Percentiles rank a stretch among this genome's conserved stretches.
phyloP scores from a whole-genome alignment of 75 land plant species.

The Sequoiadendron giganteum region DNA sequence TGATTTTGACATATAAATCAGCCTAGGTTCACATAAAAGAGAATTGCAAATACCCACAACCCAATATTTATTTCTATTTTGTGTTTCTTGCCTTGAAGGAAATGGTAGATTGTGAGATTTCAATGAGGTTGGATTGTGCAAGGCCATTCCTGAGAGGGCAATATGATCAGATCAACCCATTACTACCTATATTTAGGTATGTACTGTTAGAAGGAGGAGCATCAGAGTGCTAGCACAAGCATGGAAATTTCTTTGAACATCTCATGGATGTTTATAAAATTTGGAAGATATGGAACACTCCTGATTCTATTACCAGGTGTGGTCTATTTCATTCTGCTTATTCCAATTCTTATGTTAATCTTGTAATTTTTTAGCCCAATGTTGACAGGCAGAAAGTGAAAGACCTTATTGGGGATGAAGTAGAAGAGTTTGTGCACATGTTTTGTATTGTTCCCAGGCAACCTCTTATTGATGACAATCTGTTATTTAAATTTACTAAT shows the following conservation, averaged over 20 bases:
- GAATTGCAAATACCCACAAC: not conserved
- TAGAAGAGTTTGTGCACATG: constrained; percentile 79
- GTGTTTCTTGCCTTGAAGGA: too few species aligned
- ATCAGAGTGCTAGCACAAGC: constrained; percentile 97
- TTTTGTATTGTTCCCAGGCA: constrained; percentile 88
- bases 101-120: not conserved
- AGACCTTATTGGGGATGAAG: constrained; percentile 56
- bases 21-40: too few species aligned
- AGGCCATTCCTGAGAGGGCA: constrained; percentile 79
- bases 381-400: constrained; percentile 45
- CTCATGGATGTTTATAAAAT: constrained; percentile 65
- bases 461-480: constrained; percentile 68
- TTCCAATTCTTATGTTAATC: constrained; percentile 94
- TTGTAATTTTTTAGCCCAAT: constrained; percentile 79
- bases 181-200: constrained; percentile 51
- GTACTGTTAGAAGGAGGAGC: constrained; percentile 67
- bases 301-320: constrained; percentile 34
- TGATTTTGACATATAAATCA: too few species aligned
- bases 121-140: constrained; percentile 26
- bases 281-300: constrained; percentile 68
- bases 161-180: constrained; percentile 31
- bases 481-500: constrained; percentile 61
- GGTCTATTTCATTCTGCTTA: constrained; percentile 93
- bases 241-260: constrained; percentile 88
- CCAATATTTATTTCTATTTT: not conserved